Evolutionary conservation across 176 grass and related monocot species (phyloP), one percentile per base, ranked within the genome.

Genomic region (Coix lacrymajobi): DNA sequence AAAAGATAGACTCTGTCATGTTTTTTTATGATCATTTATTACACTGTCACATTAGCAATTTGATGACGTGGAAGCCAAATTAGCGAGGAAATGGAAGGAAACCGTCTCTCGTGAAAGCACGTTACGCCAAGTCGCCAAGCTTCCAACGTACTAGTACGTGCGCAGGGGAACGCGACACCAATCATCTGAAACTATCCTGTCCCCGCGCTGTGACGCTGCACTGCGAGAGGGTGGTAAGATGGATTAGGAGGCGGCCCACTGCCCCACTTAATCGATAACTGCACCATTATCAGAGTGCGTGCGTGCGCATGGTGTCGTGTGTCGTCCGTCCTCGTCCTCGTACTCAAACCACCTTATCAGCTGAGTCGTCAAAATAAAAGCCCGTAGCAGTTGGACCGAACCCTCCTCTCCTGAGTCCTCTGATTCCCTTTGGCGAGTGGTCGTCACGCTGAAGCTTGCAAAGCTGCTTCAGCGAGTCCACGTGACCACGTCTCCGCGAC

Each of bases 321-420:
- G 17, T 33, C 22, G 9, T 13, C 31, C 11, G 5, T 51, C 48
- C 48, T 51, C 49, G 36, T 20, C 44, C 44, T 52, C 62, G 39
- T 9, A 45, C 68, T 15, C 51, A 28, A 25, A 72, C 2, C 0
- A 17, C 10, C 11, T 45, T 29, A 8, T 38, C 33, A 3, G 4
- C 20, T 37, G 2, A n/a, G 9, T n/a, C n/a, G n/a, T n/a, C 1
- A 13, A n/a, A 28, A 26, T 6, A 6, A 58, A 32, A 51, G 16
- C 2, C 58, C n/a, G 30, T 69, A 85, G 82, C 62, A 3, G 87
- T 40, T 69, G 82, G 29, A 85, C 77, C 40, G 52, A 89, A 76
- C 9, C 87, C 48, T 49, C 30, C 2, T 0, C 51, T 54, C 4
- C 45, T 52, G 11, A 45, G 43, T 45, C 30, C 2, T 15, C 33